Percentiles rank a stretch among this genome's conserved stretches.
Conservation (phyloP, 495 filamentous ascomycete species). For the Darksidea phi region DNA sequence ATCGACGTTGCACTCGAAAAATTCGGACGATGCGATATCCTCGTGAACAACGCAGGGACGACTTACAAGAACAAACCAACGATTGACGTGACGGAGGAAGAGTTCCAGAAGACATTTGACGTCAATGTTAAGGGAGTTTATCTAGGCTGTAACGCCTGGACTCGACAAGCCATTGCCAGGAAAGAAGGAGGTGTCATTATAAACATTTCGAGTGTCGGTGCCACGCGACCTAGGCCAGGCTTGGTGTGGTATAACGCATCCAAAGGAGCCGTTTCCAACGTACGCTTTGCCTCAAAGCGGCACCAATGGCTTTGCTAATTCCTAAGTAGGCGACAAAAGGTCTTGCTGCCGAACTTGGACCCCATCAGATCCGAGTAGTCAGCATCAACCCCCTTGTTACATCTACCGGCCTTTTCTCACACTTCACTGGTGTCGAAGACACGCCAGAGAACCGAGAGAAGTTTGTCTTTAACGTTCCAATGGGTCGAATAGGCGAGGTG, state of each 20-base stretch:
- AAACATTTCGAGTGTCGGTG: slow-evolving; percentile 66
- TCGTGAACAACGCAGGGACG: slow-evolving; percentile 66
- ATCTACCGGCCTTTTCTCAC: slow-evolving; percentile 63
- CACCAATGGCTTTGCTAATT: not conserved
- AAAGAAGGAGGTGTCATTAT: slow-evolving; percentile 62
- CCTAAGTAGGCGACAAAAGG: slow-evolving; percentile 56
- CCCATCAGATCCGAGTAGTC: slow-evolving; percentile 65
- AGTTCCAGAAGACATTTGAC: slow-evolving; percentile 65
- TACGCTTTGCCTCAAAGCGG: slow-evolving; percentile 32
- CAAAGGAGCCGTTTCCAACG: slow-evolving; percentile 66
- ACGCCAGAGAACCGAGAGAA: slow-evolving; percentile 67
- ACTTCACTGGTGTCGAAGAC: slow-evolving; percentile 65
- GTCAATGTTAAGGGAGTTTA: slow-evolving; percentile 68
- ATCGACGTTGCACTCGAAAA: slow-evolving; percentile 30
- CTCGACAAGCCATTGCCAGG: slow-evolving; percentile 57
- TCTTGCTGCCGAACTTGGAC: slow-evolving; percentile 67
- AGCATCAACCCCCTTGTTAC: slow-evolving; percentile 61
- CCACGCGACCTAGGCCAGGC: slow-evolving; percentile 61
- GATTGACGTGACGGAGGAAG: slow-evolving; percentile 61
- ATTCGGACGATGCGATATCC: slow-evolving; percentile 39
- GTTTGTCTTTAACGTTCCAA: slow-evolving; percentile 65
- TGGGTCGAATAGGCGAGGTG: slow-evolving; percentile 62
- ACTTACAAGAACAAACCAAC: slow-evolving; percentile 68
- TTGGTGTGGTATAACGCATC: slow-evolving; percentile 71
- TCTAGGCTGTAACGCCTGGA: slow-evolving; percentile 51